Evolutionary conservation across 2,329 filamentous ascomycete species (phyloP).

Genomic region (Whalleya microplaca): DNA sequence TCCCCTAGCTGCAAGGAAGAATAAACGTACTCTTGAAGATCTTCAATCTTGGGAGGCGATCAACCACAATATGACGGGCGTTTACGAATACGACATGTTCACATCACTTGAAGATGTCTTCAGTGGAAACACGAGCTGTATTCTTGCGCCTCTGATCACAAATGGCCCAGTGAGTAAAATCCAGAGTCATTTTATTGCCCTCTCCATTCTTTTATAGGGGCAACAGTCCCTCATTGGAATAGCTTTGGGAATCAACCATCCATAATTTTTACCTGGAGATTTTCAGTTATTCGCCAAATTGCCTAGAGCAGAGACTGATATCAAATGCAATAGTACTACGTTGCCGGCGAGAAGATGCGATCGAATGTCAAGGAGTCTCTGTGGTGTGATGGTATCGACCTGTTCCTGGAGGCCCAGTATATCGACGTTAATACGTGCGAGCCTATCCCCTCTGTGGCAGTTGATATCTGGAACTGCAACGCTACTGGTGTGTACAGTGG

Average conservation of each 20-base stretch:
- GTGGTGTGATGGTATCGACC: slow-evolving; percentile 44
- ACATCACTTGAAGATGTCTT: slow-evolving; percentile 40
- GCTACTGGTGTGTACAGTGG: slow-evolving; percentile 46
- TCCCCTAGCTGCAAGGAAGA: slow-evolving; percentile 34
- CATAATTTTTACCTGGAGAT: no score
- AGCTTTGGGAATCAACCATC: no score
- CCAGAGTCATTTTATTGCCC: no score
- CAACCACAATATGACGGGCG: slow-evolving; percentile 40
- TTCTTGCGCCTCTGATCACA: slow-evolving; percentile 41
- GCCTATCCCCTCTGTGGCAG: slow-evolving; percentile 43
- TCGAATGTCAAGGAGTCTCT: slow-evolving; percentile 48
- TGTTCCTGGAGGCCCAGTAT: slow-evolving; percentile 50
- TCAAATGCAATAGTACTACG: slow-evolving; percentile 38
- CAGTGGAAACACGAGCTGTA: slow-evolving; percentile 41
- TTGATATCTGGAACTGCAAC: slow-evolving; percentile 51
- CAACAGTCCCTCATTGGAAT: no score
- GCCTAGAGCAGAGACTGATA: no score
- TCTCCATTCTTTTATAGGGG: no score
- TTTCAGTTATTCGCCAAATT: no score
- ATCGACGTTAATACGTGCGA: slow-evolving; percentile 52
- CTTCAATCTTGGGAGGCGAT: slow-evolving; percentile 39
- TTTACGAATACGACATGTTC: slow-evolving; percentile 37
- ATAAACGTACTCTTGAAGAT: slow-evolving; percentile 39
- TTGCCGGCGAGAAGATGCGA: slow-evolving; percentile 50
- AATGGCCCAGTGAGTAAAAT: slow-evolving; percentile 35